Conservation (phyloP, 176 grass and related monocot species). For the Cocos nucifera region DNA sequence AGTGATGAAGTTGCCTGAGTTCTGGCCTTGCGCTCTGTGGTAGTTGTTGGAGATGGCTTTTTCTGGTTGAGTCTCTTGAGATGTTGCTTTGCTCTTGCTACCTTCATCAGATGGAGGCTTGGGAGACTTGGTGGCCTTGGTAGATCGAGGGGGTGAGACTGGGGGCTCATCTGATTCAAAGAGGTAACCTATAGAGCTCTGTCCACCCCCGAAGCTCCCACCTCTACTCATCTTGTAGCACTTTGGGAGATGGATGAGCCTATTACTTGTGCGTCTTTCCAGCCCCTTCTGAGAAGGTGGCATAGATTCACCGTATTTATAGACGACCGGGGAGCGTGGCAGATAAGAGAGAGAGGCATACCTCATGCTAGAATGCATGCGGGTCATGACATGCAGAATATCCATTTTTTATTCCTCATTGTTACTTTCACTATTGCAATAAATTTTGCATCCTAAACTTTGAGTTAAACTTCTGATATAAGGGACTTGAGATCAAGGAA, state of each 20-base stretch:
- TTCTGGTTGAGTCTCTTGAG: conserved; percentile 5
- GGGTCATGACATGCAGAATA: too few species aligned
- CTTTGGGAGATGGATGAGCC: background rate
- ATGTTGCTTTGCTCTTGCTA: background rate
- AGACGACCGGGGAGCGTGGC: too few species aligned
- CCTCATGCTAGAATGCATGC: too few species aligned
- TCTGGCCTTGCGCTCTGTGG: conserved; percentile 35
- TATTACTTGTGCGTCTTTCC: too few species aligned
- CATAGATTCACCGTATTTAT: too few species aligned
- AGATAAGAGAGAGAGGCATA: too few species aligned
- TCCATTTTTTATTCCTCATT: too few species aligned
- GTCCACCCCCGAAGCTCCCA: conserved; percentile 53
- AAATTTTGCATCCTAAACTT: too few species aligned
- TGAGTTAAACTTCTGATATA: too few species aligned
- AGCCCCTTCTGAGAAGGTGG: too few species aligned
- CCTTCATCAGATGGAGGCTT: conserved; percentile 1
- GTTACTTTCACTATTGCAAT: too few species aligned
- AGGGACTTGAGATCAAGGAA: too few species aligned
- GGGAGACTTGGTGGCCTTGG: conserved; percentile 8
- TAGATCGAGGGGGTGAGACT: conserved; percentile 4
- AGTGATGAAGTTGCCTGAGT: conserved; percentile 43
- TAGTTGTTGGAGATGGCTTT: conserved; percentile 33
- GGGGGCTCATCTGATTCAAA: conserved; percentile 45
- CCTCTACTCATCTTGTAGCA: conserved; percentile 46
- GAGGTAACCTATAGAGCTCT: conserved; percentile 70